Base-by-base conservation (phyloP, 202 grass and related monocot species). In the Musa balbisiana region DNA sequence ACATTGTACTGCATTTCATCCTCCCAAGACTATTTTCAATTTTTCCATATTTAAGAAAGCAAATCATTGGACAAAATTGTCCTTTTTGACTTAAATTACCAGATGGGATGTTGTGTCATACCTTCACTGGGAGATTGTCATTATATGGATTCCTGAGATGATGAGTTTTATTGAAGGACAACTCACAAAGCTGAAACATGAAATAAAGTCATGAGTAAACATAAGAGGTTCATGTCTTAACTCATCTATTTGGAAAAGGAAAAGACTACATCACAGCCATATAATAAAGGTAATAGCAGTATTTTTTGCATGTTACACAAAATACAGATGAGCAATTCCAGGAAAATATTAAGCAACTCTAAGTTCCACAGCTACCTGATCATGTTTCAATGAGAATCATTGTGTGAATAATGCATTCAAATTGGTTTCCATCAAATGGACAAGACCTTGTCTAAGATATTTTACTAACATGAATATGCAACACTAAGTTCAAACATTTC, bases 121-220 rank as follows among this genome's bases (percentile, higher is more conserved):
- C 95, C 95, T 99, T 99, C 71, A 99, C 91, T 24, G 91, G 95
- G 77, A 99, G 89, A 72, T 99, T 99, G 80, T 99, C 95, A 84
- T 99, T 99, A 87, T 94, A 99, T 79, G 95, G 91, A 82, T 99
- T 99, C 75, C 89, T 88, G 64, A 99, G 85, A 82, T 99, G 91
- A 83, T 92, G 89, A 49, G 95, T 99, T 87, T 99, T 99, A 77
- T 94, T 92, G 82, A 99, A 99, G 51, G 91, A 99, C 75, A 99
- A 73, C 80, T 99, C 95, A 81, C 95, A 94, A 73, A 99, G 88
- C 95, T 99, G 91, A 83, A 88, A 64, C 3, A 62, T 76, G 80
- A 80, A 83, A 80, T 69, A 8, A 29, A 60, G 62, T 80, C 76
- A 81, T 71, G 65, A 82, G 75, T 75, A 86, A 16, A 73, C 11